These are phyloP conservation scores for Russula griseocarnosa DNA, from an alignment of 768 basidiomycete genomes.

Conservation along the genomic window DNA sequence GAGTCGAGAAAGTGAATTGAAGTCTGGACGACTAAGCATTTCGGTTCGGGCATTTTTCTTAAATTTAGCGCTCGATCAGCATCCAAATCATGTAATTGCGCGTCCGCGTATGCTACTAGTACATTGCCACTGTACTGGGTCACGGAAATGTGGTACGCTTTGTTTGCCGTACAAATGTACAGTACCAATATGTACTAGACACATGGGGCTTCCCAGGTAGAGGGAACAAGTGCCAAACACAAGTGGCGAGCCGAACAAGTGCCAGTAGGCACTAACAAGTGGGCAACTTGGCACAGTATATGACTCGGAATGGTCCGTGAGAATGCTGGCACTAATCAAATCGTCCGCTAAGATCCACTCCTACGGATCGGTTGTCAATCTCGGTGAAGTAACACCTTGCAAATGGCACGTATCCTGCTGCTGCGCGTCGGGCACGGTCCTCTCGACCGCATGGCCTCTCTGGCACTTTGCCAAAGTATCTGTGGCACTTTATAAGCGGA, in stretches of 20 bases:
- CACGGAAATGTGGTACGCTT: background rate
- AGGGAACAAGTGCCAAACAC: background rate
- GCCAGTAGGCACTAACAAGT: too few relatives aligned
- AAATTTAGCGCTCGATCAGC: too few relatives aligned
- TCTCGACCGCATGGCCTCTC: background rate
- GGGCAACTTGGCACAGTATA: too few relatives aligned
- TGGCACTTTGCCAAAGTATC: background rate
- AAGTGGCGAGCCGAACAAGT: background rate
- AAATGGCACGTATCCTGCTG: background rate
- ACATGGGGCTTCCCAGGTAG: background rate
- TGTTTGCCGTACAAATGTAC: background rate
- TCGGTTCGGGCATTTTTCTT: too few relatives aligned
- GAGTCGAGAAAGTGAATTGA: too few relatives aligned
- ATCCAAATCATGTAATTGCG: too few relatives aligned
- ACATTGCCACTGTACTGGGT: too few relatives aligned
- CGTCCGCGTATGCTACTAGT: too few relatives aligned
- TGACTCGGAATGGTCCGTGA: background rate
- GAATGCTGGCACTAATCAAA: background rate
- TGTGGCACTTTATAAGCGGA: background rate
- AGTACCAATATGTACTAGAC: background rate
- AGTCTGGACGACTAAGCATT: background rate
- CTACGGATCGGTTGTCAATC: too few relatives aligned
- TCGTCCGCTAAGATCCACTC: background rate
- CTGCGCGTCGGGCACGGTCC: background rate
- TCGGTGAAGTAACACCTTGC: background rate